These are phyloP conservation scores for Climacium dendroides DNA, from an alignment of 225 moss, liverwort and hornwort species.

Conservation along the genomic window DNA sequence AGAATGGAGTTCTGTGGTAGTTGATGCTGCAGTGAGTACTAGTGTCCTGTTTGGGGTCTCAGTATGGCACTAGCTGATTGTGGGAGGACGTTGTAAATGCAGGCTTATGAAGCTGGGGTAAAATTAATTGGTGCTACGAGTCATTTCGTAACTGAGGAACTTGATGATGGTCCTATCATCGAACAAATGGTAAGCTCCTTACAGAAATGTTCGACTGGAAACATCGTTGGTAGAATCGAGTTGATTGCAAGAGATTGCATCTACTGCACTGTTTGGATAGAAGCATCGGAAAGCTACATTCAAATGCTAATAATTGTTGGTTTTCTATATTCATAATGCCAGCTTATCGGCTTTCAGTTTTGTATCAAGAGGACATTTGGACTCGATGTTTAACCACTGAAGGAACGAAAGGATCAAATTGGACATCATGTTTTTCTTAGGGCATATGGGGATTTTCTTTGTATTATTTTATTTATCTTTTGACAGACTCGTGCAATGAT, in stretches of 20 bases:
- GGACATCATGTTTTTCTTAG: neutral
- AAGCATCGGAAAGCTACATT: neutral
- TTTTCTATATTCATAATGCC: neutral
- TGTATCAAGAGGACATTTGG: neutral
- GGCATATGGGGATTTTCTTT: neutral
- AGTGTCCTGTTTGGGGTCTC: neutral
- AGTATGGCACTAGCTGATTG: neutral
- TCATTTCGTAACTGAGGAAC: slow-evolving; percentile 89
- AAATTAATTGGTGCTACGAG: slow-evolving; percentile 95
- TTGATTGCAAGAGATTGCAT: neutral
- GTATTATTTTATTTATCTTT: neutral
- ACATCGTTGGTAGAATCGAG: neutral
- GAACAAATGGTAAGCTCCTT: slow-evolving; percentile 72
- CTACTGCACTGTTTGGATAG: neutral
- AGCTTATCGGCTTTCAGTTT: neutral
- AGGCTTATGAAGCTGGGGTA: slow-evolving; percentile 97
- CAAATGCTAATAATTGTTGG: neutral
- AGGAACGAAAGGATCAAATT: neutral
- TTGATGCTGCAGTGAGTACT: neutral
- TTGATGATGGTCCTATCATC: slow-evolving; percentile 95
- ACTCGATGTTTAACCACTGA: neutral
- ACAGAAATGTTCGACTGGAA: neutral
- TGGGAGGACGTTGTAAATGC: neutral
- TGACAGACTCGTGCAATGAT: neutral
- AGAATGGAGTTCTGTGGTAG: neutral